Percentiles rank a stretch among this genome's conserved stretches.
phyloP scores from a whole-genome alignment of 2,329 filamentous ascomycete genomes.

The Pseudogymnoascus sp. region DNA sequence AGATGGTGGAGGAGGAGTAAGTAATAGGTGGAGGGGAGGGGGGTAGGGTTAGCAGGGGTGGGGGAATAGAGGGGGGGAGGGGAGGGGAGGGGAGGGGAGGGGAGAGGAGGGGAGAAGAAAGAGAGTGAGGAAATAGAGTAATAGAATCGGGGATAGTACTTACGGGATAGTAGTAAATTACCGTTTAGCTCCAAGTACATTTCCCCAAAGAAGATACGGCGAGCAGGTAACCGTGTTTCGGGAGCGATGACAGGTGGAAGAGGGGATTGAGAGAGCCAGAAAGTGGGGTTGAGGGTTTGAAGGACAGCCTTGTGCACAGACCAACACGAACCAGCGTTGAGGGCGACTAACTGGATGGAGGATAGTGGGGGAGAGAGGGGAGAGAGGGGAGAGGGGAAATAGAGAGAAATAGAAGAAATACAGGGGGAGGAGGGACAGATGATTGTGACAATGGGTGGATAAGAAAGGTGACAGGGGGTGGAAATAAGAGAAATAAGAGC shows the following conservation, averaged over 20 bases:
- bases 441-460: too few species aligned
- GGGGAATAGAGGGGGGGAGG: background rate
- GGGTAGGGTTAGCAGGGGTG: background rate
- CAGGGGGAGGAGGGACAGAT: background rate
- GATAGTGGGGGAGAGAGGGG: background rate
- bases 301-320: background rate
- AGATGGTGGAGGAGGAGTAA: background rate
- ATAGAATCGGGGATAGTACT: background rate
- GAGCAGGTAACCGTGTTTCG: background rate
- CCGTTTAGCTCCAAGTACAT: background rate
- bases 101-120: background rate
- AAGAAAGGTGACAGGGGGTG: background rate
- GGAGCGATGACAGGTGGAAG: background rate
- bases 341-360: background rate
- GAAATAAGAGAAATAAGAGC: background rate
- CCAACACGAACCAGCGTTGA: background rate
- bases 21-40: background rate
- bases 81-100: background rate
- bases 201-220: background rate
- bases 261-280: background rate
- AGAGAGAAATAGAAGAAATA: background rate
- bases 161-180: background rate
- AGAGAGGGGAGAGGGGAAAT: background rate
- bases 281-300: background rate
- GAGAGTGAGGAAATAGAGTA: background rate